These are phyloP conservation scores for Maudiozyma humilis DNA, from an alignment of 1,139 yeast genomes.

Conservation along the genomic window DNA sequence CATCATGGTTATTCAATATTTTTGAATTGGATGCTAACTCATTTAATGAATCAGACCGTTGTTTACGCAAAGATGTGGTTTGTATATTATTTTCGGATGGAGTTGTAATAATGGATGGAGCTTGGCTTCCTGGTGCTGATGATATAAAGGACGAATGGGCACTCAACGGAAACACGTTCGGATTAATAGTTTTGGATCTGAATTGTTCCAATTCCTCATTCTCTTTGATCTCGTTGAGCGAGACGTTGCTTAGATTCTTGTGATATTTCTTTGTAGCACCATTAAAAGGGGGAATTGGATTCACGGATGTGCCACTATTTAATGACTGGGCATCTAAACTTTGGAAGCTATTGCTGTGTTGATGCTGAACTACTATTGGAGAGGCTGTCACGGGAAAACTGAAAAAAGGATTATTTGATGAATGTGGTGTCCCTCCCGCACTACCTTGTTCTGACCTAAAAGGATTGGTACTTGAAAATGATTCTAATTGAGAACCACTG, in stretches of 20 bases:
- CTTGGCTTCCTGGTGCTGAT: slow-evolving; percentile 4
- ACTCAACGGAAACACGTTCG: background rate
- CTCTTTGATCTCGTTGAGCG: slow-evolving; percentile 29
- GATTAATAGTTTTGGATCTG: background rate
- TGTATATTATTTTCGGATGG: slow-evolving; percentile 1
- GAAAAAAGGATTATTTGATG: slow-evolving; percentile 7
- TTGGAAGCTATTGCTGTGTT: background rate
- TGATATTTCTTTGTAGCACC: slow-evolving; percentile 12
- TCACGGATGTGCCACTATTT: background rate
- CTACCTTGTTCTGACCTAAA: slow-evolving; percentile 2
- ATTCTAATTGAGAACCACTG: slow-evolving; percentile 1
- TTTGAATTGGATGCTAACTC: slow-evolving; percentile 8
- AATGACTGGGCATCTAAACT: background rate
- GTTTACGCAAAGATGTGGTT: slow-evolving; percentile 1
- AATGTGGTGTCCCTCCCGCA: background rate
- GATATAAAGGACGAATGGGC: slow-evolving; percentile 1
- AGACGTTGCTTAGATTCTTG: slow-evolving; percentile 22
- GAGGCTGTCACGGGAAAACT: background rate
- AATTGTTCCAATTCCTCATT: slow-evolving; percentile 28
- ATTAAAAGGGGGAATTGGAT: background rate
- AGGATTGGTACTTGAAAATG: slow-evolving; percentile 6
- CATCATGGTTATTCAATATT: slow-evolving; percentile 2
- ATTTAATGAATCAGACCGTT: slow-evolving; percentile 8
- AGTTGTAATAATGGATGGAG: background rate
- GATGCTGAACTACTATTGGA: background rate